Conservation (phyloP, 2,329 filamentous ascomycete genomes). For the Pseudopithomyces maydicus region DNA sequence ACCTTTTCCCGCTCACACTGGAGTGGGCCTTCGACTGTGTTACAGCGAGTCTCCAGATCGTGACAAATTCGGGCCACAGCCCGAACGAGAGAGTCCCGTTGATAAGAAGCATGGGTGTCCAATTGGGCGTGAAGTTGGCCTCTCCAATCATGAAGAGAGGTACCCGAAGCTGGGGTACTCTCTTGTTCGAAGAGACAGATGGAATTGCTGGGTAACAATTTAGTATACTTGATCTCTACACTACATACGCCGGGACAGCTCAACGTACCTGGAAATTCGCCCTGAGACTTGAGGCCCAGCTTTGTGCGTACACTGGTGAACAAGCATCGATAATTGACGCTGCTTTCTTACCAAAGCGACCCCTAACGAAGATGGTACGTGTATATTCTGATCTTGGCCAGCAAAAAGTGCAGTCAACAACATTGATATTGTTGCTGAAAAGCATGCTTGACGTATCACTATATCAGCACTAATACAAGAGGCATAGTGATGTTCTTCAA, state of each 20-base stretch:
- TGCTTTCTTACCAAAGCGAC: constrained; percentile 36
- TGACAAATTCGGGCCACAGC: constrained; percentile 59
- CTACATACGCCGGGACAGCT: neutral
- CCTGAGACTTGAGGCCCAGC: neutral
- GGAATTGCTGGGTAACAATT: neutral
- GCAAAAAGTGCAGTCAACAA: constrained; percentile 32
- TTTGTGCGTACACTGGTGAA: constrained; percentile 25
- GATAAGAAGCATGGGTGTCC: constrained; percentile 41
- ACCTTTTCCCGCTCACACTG: constrained; percentile 48
- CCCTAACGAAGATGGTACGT: constrained; percentile 21
- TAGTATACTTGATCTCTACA: neutral
- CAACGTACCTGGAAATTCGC: neutral
- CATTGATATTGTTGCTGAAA: constrained; percentile 31
- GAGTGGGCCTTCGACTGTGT: constrained; percentile 60
- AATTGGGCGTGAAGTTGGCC: constrained; percentile 52
- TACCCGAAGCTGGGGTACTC: constrained; percentile 42
- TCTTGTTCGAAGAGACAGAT: constrained; percentile 45
- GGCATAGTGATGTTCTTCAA: neutral
- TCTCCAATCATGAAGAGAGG: constrained; percentile 55
- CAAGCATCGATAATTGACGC: constrained; percentile 17
- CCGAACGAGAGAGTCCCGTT: constrained; percentile 54
- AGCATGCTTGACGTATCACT: constrained; percentile 20
- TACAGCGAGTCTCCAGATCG: constrained; percentile 62
- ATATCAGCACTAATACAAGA: constrained; percentile 21
- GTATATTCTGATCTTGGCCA: constrained; percentile 16